A percentile compares a stretch with the other conserved stretches of the same genome.
These are phyloP conservation scores for Rhexocercosporidium sp. DNA, from an alignment of 2,329 filamentous ascomycete genomes.

Conservation along the genomic window DNA sequence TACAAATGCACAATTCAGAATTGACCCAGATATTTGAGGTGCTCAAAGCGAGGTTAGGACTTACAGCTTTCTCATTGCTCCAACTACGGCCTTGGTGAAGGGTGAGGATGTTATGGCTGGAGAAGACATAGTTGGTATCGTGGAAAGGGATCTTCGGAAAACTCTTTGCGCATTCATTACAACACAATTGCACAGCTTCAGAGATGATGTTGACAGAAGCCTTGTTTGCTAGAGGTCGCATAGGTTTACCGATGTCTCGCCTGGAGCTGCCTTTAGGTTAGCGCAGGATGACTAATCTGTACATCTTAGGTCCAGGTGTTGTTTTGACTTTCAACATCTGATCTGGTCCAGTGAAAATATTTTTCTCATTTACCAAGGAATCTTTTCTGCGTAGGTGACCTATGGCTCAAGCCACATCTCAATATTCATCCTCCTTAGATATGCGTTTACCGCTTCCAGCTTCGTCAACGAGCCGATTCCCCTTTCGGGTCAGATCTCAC, in stretches of 20 bases:
- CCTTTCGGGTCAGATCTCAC: not conserved
- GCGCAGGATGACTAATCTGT: not conserved
- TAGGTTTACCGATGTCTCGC: not conserved
- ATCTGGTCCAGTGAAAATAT: no score
- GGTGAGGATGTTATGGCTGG: conserved; percentile 32
- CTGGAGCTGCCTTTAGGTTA: not conserved
- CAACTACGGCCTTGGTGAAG: conserved; percentile 72
- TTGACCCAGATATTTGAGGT: not conserved
- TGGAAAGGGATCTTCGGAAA: conserved; percentile 24
- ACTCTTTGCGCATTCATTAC: conserved; percentile 31
- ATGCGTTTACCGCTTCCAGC: no score
- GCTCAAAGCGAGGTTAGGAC: conserved; percentile 41
- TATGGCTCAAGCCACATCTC: no score
- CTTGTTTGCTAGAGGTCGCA: not conserved
- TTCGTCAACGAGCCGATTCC: no score
- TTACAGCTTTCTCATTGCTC: conserved; percentile 80
- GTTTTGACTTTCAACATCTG: no score
- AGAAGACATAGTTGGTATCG: conserved; percentile 33
- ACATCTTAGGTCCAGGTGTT: no score
- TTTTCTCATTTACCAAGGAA: no score
- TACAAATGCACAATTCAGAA: conserved; percentile 43
- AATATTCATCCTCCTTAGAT: no score
- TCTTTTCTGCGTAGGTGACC: no score
- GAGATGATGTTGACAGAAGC: conserved; percentile 7
- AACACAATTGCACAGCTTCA: conserved; percentile 4